phyloP scores from a whole-genome alignment of 2,329 filamentous ascomycete genomes.

The Fusarium sp. region DNA sequence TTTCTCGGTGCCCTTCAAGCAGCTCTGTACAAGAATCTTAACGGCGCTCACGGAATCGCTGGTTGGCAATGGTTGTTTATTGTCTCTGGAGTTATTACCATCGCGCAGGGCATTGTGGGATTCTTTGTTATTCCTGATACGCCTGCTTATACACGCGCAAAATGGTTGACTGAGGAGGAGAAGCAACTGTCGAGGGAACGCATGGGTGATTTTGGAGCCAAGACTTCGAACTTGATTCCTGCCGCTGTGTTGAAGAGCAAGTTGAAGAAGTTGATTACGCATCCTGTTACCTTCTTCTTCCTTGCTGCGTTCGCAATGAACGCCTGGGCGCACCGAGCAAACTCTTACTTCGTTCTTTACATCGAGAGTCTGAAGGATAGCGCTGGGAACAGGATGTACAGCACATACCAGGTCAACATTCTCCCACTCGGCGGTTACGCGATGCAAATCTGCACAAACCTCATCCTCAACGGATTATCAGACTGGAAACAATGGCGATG shows the following conservation, averaged over 20 bases:
- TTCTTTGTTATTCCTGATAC: slow-evolving; percentile 53
- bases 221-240: slow-evolving; percentile 46
- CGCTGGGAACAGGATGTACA: slow-evolving; percentile 44
- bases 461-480: slow-evolving; percentile 51
- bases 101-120: slow-evolving; percentile 54
- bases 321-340: slow-evolving; percentile 48
- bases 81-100: slow-evolving; percentile 57
- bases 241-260: slow-evolving; percentile 40
- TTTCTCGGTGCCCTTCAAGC: slow-evolving; percentile 59
- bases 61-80: slow-evolving; percentile 62
- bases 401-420: slow-evolving; percentile 49
- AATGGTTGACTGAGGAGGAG: slow-evolving; percentile 47
- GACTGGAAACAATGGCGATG: slow-evolving; percentile 55
- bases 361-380: slow-evolving; percentile 44
- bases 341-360: slow-evolving; percentile 51
- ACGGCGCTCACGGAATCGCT: slow-evolving; percentile 53
- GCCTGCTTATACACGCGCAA: slow-evolving; percentile 45
- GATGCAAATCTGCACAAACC: slow-evolving; percentile 50
- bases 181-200: slow-evolving; percentile 43
- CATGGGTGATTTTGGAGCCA: slow-evolving; percentile 46
- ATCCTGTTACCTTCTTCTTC: slow-evolving; percentile 49
- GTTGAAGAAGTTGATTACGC: slow-evolving; percentile 43
- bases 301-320: slow-evolving; percentile 46
- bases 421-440: slow-evolving; percentile 48
- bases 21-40: slow-evolving; percentile 55